Base-by-base conservation (phyloP, 768 basidiomycete genomes). In the Mycena galopus region DNA sequence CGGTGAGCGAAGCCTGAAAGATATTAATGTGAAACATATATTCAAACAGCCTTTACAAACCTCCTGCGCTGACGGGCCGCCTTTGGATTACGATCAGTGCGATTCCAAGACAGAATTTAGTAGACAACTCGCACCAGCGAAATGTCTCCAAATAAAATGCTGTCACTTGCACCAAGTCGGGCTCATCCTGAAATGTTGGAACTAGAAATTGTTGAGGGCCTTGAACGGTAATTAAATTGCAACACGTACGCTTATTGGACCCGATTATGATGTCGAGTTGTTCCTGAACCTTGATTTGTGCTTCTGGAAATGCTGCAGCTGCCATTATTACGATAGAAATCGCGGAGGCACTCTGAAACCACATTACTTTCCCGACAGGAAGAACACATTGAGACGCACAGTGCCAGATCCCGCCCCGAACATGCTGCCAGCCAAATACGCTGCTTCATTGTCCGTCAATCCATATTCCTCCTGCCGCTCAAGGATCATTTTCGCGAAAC, bases 341-440 rank as follows among this genome's bases (percentile, higher is more conserved):
- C 0, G 87, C 90, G 14, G 89, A 86, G 4, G 90, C 88, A 11
- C 89, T 92, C 75, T 85, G 58, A 14, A 47, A 3, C 29, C 29
- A 25, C 32, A 51, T 21, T 57, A 42, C 23, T 1, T 42, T 4
- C 21, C 16, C 19, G 14, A n/a, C 25, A 61, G n/a, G 23, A 23
- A 21, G 5, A 2, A 25, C 2, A 44, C 4, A 9, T 37, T 27
- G 14, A 35, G 16, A 27, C 14, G 42, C 65, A 84, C 85, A 17
- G 91, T 92, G 73, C 91, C 91, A 0, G 89, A 87, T 17, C 91
- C 91, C 37, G 91, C 91, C 29, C 91, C 91, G 70, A 90, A 92
- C 80, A 92, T 88, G 44, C 86, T 85, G 0, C 91, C 91, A 0
- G 88, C 88, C 29, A 92, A 86, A 77, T 92, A 92, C 0, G 91